phyloP scores from a whole-genome alignment of 2,329 filamentous ascomycete genomes.

The Talaromyces sp. region DNA sequence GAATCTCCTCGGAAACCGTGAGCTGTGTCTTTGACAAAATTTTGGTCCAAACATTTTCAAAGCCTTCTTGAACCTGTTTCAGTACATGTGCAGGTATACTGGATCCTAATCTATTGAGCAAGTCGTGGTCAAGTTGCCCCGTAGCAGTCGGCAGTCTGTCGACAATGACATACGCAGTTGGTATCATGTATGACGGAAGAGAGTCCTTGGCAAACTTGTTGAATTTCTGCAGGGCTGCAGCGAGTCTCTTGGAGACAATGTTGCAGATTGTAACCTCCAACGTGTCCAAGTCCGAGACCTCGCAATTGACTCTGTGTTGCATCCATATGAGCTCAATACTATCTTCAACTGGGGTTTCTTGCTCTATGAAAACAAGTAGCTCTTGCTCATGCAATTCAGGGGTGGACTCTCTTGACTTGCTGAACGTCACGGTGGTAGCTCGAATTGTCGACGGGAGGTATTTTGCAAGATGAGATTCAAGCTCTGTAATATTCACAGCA shows the following conservation, averaged over 20 bases:
- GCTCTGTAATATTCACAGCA: constrained; percentile 39
- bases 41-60: not conserved
- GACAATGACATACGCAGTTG: constrained; percentile 43
- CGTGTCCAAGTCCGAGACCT: constrained; percentile 17
- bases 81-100: not conserved
- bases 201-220: constrained; percentile 35
- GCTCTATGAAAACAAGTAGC: constrained; percentile 33
- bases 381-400: not conserved
- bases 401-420: not conserved
- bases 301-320: constrained; percentile 24
- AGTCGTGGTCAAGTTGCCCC: constrained; percentile 8
- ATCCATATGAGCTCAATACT: constrained; percentile 27
- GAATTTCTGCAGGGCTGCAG: constrained; percentile 38
- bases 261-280: constrained; percentile 15
- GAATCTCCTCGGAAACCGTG: constrained; percentile 27
- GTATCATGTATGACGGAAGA: constrained; percentile 47
- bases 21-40: not conserved
- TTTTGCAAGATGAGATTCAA: constrained; percentile 38
- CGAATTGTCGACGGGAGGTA: constrained; percentile 33
- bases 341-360: constrained; percentile 25
- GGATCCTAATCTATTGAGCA: not conserved
- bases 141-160: constrained; percentile 33
- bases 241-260: constrained; percentile 32
- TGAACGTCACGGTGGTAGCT: constrained; percentile 18
- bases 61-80: constrained; percentile 5